phyloP scores from a whole-genome alignment of 495 filamentous ascomycete species.

The Aspergillus sclerotioniger region DNA sequence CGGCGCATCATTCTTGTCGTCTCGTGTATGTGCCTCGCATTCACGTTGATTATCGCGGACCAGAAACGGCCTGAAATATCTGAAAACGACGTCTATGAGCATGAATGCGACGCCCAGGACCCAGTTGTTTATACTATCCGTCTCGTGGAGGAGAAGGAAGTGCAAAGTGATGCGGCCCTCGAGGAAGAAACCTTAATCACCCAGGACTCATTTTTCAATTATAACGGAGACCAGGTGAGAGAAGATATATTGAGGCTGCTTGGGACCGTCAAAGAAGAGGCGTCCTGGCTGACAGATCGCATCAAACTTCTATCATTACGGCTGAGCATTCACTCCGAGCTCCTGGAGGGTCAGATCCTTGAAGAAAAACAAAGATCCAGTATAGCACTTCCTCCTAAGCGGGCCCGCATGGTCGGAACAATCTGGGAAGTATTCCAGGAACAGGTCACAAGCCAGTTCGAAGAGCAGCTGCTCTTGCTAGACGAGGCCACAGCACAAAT shows the following conservation, averaged over 20 bases:
- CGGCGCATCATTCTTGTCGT: too few relatives aligned
- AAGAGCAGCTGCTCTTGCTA: neutral
- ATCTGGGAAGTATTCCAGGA: neutral
- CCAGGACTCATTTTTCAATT: neutral
- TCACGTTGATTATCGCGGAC: too few relatives aligned
- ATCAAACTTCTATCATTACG: neutral
- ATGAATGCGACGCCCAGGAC: too few relatives aligned
- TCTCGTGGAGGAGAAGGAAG: neutral
- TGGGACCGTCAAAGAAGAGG: neutral
- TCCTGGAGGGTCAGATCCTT: neutral
- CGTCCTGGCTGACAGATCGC: neutral
- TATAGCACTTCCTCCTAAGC: neutral
- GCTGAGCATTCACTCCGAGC: neutral
- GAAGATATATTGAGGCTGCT: neutral
- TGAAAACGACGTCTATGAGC: too few relatives aligned
- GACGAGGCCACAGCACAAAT: neutral
- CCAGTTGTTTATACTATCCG: too few relatives aligned
- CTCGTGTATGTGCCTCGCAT: too few relatives aligned
- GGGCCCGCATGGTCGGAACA: neutral
- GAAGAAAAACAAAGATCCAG: neutral
- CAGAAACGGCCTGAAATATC: too few relatives aligned
- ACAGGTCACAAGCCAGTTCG: neutral
- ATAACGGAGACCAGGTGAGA: neutral
- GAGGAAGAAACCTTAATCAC: neutral
- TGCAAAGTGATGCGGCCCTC: neutral